These are phyloP conservation scores for Acer negundo DNA, from an alignment of 345 rosid species.

Conservation along the genomic window DNA sequence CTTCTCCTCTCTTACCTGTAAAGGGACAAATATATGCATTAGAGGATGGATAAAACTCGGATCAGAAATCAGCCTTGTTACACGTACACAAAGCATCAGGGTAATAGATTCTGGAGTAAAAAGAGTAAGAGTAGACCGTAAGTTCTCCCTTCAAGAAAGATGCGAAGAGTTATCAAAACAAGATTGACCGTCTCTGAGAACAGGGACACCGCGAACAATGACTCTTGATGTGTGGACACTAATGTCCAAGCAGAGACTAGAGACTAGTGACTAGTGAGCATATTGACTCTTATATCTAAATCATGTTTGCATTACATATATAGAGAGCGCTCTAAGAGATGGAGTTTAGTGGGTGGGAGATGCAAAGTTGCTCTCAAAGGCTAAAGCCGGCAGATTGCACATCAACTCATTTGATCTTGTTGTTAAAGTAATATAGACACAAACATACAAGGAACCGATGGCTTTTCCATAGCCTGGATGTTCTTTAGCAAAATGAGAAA, in stretches of 20 bases:
- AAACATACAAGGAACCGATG: too few species aligned
- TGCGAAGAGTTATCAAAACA: background rate
- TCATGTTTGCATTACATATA: background rate
- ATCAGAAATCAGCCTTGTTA: too few species aligned
- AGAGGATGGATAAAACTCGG: background rate
- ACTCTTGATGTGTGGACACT: background rate
- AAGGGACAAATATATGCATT: constrained; percentile 5
- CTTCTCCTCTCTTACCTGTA: constrained; percentile 73
- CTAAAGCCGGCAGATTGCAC: background rate
- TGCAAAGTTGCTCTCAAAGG: too few species aligned
- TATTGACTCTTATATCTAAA: background rate
- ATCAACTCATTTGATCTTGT: background rate
- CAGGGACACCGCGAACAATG: background rate
- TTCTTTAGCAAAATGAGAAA: background rate
- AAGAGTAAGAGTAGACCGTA: background rate
- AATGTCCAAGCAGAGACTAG: too few species aligned
- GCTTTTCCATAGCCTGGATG: background rate
- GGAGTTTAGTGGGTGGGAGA: background rate
- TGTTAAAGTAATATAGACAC: background rate
- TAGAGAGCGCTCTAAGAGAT: background rate
- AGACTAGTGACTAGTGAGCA: background rate
- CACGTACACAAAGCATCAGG: too few species aligned
- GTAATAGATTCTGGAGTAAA: background rate
- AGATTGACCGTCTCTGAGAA: background rate
- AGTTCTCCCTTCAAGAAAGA: background rate